Conservation (phyloP, 352 stramenopile species). For the Phytophthora lateralis region DNA sequence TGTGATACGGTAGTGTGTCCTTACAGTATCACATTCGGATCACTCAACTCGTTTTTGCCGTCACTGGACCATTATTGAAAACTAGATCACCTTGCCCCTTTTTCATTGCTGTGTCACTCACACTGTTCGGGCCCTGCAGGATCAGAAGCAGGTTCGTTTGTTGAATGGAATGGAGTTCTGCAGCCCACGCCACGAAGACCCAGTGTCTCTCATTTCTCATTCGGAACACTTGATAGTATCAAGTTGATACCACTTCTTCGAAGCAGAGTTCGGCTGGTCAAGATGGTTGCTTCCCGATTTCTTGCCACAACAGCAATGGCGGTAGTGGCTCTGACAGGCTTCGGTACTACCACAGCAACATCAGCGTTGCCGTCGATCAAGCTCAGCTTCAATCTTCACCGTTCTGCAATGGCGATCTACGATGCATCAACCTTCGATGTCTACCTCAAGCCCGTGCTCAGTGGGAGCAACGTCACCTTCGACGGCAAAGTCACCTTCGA, state of each 20-base stretch:
- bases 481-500: constrained; percentile 46
- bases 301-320: not conserved
- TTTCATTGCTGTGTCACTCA: constrained; percentile 9
- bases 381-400: constrained; percentile 51
- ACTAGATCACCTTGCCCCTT: constrained; percentile 2
- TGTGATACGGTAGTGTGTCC: too few species aligned
- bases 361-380: constrained; percentile 32
- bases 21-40: not conserved
- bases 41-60: not conserved
- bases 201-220: constrained; percentile 18
- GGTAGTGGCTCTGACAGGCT: not conserved
- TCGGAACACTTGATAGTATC: constrained; percentile 14
- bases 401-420: constrained; percentile 47
- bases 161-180: constrained; percentile 2
- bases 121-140: constrained; percentile 10
- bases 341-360: constrained; percentile 6
- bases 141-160: constrained; percentile 27
- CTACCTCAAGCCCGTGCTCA: constrained; percentile 40
- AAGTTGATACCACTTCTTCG: not conserved
- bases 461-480: constrained; percentile 34
- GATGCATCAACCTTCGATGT: constrained; percentile 43
- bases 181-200: not conserved
- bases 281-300: constrained; percentile 14
- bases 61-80: not conserved
- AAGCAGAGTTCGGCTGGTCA: constrained; percentile 1